Evolutionary conservation across 2,329 filamentous ascomycete species (phyloP).

Genomic region (Botrytis pseudocinerea): DNA sequence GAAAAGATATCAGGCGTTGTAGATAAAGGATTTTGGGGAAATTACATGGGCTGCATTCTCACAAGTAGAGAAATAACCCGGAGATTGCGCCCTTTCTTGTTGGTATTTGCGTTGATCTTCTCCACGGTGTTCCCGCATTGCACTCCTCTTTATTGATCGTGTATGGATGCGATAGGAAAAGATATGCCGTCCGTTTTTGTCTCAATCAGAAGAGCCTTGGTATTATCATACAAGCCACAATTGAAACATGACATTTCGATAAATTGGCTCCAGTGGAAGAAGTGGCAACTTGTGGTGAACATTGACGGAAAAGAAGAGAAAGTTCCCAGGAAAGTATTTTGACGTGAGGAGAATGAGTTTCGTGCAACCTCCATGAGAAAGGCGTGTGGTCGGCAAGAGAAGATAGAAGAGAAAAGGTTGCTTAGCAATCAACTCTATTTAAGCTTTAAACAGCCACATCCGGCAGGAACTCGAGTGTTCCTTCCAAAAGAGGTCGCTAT

Average conservation of each 20-base stretch:
- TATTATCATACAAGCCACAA: fast-evolving
- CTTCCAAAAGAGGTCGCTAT: background rate
- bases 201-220: too few species aligned
- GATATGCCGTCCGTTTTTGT: too few species aligned
- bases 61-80: too few species aligned
- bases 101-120: too few species aligned
- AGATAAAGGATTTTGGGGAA: too few species aligned
- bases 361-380: background rate
- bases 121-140: too few species aligned
- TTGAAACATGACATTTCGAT: background rate
- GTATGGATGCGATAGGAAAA: background rate
- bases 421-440: background rate
- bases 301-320: background rate
- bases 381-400: background rate
- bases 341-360: background rate
- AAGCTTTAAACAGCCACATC: background rate
- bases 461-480: background rate
- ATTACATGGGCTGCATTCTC: too few species aligned
- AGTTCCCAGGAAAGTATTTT: background rate
- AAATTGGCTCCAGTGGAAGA: background rate
- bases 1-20: background rate
- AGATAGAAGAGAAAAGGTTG: background rate
- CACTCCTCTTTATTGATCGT: background rate
- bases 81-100: too few species aligned
- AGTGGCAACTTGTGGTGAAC: background rate